Evolutionary conservation across 2,329 filamentous ascomycete genomes (phyloP).

Genomic region (Colletotrichum gloeosporioides): DNA sequence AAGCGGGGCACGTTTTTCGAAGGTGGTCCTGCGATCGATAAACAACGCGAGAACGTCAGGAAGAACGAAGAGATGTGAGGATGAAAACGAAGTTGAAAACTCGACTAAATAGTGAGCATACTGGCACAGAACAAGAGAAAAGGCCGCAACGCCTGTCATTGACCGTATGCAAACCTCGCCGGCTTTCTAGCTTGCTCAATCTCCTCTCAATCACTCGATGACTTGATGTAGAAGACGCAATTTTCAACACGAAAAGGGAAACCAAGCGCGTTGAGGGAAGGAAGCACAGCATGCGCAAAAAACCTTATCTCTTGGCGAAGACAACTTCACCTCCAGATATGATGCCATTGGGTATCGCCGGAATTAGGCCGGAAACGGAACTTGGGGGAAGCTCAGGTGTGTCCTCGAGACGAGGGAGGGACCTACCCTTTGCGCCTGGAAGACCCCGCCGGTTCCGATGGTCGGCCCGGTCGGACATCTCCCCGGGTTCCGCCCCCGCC

Average conservation of each 20-base stretch:
- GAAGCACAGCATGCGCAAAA: background rate
- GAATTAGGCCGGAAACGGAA: background rate
- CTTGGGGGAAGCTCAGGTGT: background rate
- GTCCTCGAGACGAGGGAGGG: background rate
- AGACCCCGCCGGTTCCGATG: constrained; percentile 14
- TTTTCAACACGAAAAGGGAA: background rate
- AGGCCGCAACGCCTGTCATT: background rate
- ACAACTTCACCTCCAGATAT: background rate
- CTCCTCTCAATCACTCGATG: background rate
- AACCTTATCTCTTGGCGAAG: background rate
- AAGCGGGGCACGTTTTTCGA: background rate
- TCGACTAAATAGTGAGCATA: background rate
- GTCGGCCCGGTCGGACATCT: constrained; percentile 21
- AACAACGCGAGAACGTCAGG: background rate
- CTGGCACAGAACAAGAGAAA: background rate
- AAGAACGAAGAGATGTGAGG: background rate
- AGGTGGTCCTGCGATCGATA: background rate
- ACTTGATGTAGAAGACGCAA: background rate
- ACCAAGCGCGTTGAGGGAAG: background rate
- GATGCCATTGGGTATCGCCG: background rate
- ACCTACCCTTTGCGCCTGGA: background rate
- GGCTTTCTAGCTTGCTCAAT: background rate
- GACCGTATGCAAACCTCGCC: background rate
- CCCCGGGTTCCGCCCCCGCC: constrained; percentile 7
- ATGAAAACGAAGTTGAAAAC: background rate